These are phyloP conservation scores for Tolypocladium inflatum DNA, from an alignment of 2,329 filamentous ascomycete species.

Conservation along the genomic window DNA sequence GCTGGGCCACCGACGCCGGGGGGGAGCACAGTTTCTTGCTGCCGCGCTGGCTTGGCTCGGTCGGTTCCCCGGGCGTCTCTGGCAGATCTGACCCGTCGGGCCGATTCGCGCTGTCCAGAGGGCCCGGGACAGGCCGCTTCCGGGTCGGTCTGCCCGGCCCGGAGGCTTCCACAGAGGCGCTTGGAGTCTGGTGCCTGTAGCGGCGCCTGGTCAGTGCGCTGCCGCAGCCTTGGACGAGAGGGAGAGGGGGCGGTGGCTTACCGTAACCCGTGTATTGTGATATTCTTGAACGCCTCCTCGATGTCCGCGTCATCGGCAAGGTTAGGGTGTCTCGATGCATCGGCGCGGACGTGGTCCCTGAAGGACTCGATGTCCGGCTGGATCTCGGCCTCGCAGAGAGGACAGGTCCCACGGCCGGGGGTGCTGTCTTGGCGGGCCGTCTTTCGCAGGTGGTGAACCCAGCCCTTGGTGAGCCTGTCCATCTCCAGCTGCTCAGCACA, in stretches of 20 bases:
- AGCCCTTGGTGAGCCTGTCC: constrained; percentile 8
- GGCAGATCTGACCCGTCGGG: constrained; percentile 3
- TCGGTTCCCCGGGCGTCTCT: background rate
- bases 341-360: constrained; percentile 12
- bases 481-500: background rate
- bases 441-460: constrained; percentile 14
- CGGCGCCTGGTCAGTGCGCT: background rate
- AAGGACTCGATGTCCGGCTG: constrained; percentile 15
- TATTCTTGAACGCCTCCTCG: constrained; percentile 13
- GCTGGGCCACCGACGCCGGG: constrained; percentile 10
- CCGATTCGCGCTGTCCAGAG: background rate
- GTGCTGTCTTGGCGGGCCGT: constrained; percentile 10
- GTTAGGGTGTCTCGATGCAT: constrained; percentile 9
- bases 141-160: background rate
- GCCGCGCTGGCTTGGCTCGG: constrained; percentile 8
- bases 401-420: constrained; percentile 9
- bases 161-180: background rate
- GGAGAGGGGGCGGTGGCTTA: constrained; percentile 1
- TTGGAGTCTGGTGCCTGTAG: background rate
- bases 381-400: constrained; percentile 14
- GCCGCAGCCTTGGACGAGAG: background rate
- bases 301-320: constrained; percentile 15
- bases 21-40: constrained; percentile 19
- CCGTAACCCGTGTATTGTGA: constrained; percentile 7
- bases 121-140: constrained; percentile 6